Base-by-base conservation (phyloP, 2,329 filamentous ascomycete species). In the Aureobasidium sp. region DNA sequence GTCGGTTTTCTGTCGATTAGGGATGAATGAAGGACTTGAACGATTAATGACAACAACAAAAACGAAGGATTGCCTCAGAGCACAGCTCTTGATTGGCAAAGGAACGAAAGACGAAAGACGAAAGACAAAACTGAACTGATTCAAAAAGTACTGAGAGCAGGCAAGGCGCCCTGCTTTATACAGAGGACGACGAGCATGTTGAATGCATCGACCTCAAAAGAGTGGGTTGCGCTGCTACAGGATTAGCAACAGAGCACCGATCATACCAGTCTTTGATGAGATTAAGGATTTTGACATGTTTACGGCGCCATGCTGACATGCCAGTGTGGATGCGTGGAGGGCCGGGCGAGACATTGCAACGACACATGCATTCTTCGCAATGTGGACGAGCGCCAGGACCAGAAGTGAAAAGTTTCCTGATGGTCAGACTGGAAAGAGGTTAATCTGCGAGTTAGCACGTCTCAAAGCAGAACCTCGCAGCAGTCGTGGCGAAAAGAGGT, bases 41-140 rank as follows among this genome's bases (percentile, higher is more conserved):
- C 31, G 55, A 58, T 58, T 44, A 45, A 25, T 22, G 52, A 47
- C 20, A 48, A 34, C 22, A 60, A 60, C 45, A 60, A 42, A 60
- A 51, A 42, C 57, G 45, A 42, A n/a, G 37, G n/a, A 42, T 27
- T 41, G 45, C 44, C 31, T 49, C 57, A 60, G 57, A 60, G 57
- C 57, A 60, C 55, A 60, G 45, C 57, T 60, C 57, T 49, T 42
- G 57, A 41, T 48, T 48, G 22, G 42, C 55, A 48, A 58, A 49
- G 44, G 42, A 39, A 59, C 20, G 56, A 59, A 59, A 41, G 56
- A 49, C 53, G 41, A 58, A 22, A 29, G 41, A 44, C n/a, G 34
- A 51, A 60, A 49, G 56, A 42, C 56, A 45, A 60, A 29, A 36
- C 47, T 47, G 29, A 42, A 42, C 27, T 58, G 55, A 48, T 58